Base-by-base conservation (phyloP, 1,284 basidiomycete genomes). In the Rhodotorula sp. region DNA sequence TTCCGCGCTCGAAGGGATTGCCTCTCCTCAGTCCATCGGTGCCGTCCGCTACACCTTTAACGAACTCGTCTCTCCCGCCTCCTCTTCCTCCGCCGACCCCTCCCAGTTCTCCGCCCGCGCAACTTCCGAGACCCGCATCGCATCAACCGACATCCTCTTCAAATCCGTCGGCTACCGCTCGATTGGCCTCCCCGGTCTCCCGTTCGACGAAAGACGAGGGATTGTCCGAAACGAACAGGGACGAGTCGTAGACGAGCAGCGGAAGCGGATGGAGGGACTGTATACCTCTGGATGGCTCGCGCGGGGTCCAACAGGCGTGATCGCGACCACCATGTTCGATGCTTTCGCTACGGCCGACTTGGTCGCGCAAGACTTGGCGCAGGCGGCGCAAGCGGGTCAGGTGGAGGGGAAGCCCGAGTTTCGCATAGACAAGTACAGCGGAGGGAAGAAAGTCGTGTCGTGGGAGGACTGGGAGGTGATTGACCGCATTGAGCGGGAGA, bases 251-350 rank as follows among this genome's bases (percentile, higher is more conserved):
- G 66, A 75, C 48, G 67, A 65, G 22, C 10, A 65, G 1, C 72
- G 68, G n/a, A 34, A 58, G 31, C 71, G 82, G 78, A 72, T 85
- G 4, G 84, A 84, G 34, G 88, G 89, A 50, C 83, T 92, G 2
- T 98, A 97, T 78, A 89, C 91, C 2, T 89, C 91, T 1, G 95
- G 95, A 4, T 99, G 96, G 96, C 89, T 92, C 0, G 90, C 93
- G 0, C 87, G 87, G 18, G 96, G 95, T 30, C 94, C 95, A 0
- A 88, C 87, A 56, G 95, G 96, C 9, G 94, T 99, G 20, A 86
- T 99, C 57, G 94, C 92, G 0, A 85, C 88, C 24, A 98, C 96
- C 31, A 94, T 99, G 93, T 87, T 92, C 80, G 87, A 97, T 79
- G 92, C 95, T 24, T 94, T 94, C 78, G 83, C 83, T 4, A 87